Evolutionary conservation across 2,329 filamentous ascomycete genomes (phyloP), one percentile per base, ranked within the genome.

Genomic region (Xenosphaeropsis pyriputrescens): DNA sequence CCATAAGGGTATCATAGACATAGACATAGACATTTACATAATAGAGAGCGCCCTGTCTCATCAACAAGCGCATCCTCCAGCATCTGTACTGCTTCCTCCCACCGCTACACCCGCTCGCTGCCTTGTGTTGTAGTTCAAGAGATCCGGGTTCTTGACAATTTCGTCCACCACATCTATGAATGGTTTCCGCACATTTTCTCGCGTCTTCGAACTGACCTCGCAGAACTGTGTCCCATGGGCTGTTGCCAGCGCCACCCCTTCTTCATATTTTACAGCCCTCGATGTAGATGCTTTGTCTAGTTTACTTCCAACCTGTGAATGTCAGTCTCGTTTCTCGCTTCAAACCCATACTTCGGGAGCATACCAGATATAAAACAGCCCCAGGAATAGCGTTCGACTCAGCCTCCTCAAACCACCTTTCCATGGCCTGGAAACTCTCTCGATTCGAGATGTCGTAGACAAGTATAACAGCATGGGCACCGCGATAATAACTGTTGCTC

Each of bases 401-500:
- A 6, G 63, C 68, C 49, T 72, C 68, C 33, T 67, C 62, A 45
- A 69, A 68, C 68, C 68, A 73, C 36, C 58, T 56, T 34, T 67
- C 64, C 65, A 72, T 67, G 35, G 61, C 59, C 17, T 60, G 49
- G 47, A 72, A 72, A 39, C 61, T 65, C 36, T 66, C 62, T 22
- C 65, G 54, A 52, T 80, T 76, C 18, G 83, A 79, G 41, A 96
- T 68, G 58, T 98, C 91, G 68, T 96, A 98, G 45, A 96, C 78
- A 42, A 98, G 70, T 36, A 98, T 80, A n/a, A 89, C 89, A 47
- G 89, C 91, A 4, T 91, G 89, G 2, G 91, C 91, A 45, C 89
- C 89, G 52, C 91, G 81, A 60, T 98, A 96, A 63, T 96, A 98
- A 33, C 83, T 91, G 46, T 91, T 74, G 18, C 85, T 93, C 30